A percentile compares a stretch with the other conserved stretches of the same genome.
These are phyloP conservation scores for Gossypium schwendimanii DNA, from an alignment of 441 rosid species.

Conservation along the genomic window DNA sequence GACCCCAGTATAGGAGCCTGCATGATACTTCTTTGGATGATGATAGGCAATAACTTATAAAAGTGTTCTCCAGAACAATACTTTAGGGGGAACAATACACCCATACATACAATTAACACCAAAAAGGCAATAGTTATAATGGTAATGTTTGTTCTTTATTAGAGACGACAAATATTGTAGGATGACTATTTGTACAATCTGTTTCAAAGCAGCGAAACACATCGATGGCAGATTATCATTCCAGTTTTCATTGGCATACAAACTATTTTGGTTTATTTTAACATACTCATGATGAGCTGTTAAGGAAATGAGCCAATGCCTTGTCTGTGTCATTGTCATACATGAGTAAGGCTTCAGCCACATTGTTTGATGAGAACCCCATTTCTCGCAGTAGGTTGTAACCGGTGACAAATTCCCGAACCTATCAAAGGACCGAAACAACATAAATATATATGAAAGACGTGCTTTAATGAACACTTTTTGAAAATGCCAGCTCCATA, in stretches of 20 bases:
- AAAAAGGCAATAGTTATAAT: not conserved
- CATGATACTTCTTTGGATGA: no score
- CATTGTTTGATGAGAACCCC: conserved; percentile 71
- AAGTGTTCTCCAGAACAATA: not conserved
- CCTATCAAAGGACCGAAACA: conserved; percentile 27
- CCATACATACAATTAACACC: not conserved
- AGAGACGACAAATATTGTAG: not conserved
- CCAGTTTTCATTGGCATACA: not conserved
- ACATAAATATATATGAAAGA: not conserved
- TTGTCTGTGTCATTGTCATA: conserved; percentile 68
- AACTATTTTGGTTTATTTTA: not conserved
- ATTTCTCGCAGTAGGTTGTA: conserved; percentile 55
- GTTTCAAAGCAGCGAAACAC: not conserved
- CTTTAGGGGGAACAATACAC: not conserved
- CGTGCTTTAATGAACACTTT: not conserved
- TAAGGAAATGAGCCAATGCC: conserved; percentile 70
- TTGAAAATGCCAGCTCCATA: not conserved
- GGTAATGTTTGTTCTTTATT: not conserved
- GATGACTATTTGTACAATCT: not conserved
- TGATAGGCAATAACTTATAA: not conserved
- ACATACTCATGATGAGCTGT: conserved; percentile 33
- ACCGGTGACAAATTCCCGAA: conserved; percentile 61
- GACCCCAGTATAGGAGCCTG: no score
- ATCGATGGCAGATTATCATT: not conserved
- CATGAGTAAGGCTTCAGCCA: conserved; percentile 59